Percentiles rank a stretch among this genome's conserved stretches.
These are phyloP conservation scores for Leishmania braziliensis DNA, from an alignment of 208 protist species.

Conservation along the genomic window DNA sequence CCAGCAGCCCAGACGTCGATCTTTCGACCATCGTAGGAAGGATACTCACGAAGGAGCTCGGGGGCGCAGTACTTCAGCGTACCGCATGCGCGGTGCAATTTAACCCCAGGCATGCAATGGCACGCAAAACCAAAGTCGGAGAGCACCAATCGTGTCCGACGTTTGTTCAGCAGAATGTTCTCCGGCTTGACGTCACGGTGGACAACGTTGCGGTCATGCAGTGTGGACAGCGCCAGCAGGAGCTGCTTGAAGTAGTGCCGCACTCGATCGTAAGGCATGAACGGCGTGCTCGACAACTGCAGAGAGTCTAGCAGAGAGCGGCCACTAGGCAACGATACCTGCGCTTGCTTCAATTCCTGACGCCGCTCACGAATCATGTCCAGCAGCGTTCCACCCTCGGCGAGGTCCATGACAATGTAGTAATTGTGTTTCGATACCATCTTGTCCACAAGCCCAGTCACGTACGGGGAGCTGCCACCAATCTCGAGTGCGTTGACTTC, in stretches of 20 bases:
- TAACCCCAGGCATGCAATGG: conserved; percentile 41
- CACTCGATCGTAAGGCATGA: conserved; percentile 35
- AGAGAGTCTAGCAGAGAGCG: conserved; percentile 10
- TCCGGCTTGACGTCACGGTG: conserved; percentile 92
- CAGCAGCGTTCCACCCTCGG: conserved; percentile 77
- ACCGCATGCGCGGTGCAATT: conserved; percentile 69
- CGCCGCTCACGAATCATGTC: conserved; percentile 51
- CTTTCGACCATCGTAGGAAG: conserved; percentile 88
- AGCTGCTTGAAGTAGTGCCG: conserved; percentile 63
- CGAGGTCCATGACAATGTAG: conserved; percentile 83
- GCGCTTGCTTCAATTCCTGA: conserved; percentile 22
- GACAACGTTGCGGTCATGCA: conserved; percentile 77
- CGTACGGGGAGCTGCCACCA: conserved; percentile 45
- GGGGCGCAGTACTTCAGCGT: conserved; percentile 86
- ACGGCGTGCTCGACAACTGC: conserved; percentile 3
- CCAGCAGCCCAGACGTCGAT: conserved; percentile 91
- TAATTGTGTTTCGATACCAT: conserved; percentile 78
- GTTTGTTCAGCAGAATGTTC: conserved; percentile 80
- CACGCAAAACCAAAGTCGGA: conserved; percentile 91
- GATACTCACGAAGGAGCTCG: conserved; percentile 70
- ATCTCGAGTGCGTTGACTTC: conserved; percentile 79
- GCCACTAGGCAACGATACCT: conserved; percentile 13
- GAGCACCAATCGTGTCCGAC: conserved; percentile 57
- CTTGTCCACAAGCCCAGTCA: conserved; percentile 72
- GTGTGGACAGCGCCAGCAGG: conserved; percentile 50